Conservation (phyloP, 768 basidiomycete species). For the Mycena olivaceomarginata region DNA sequence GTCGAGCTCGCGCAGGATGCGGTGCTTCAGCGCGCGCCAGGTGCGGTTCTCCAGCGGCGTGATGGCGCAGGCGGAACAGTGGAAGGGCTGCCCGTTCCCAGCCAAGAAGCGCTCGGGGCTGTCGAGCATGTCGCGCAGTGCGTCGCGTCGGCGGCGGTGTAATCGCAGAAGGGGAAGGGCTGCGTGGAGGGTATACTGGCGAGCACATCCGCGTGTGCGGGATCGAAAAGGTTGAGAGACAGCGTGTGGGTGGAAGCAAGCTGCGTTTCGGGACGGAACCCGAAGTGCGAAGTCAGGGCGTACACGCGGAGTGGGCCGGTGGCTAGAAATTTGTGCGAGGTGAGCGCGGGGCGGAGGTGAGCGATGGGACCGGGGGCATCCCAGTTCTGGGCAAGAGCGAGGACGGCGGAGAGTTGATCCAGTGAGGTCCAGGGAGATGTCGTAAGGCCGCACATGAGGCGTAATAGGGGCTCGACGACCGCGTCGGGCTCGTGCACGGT, state of each 20-base stretch:
- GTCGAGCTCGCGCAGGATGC: conserved; percentile 76
- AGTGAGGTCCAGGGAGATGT: conserved; percentile 69
- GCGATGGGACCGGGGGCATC: conserved; percentile 78
- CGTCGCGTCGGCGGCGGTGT: conserved; percentile 73
- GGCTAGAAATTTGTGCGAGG: conserved; percentile 64
- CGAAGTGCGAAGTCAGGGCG: conserved; percentile 75
- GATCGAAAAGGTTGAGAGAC: conserved; percentile 67
- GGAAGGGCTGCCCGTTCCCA: conserved; percentile 64
- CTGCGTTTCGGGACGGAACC: conserved; percentile 75
- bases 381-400: conserved; percentile 82
- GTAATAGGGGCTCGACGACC: conserved; percentile 73
- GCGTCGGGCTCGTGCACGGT: conserved; percentile 64
- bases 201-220: conserved; percentile 64
- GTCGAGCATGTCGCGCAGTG: conserved; percentile 69
- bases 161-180: conserved; percentile 74
- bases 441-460: conserved; percentile 74
- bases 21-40: conserved; percentile 79
- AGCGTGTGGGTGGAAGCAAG: conserved; percentile 77
- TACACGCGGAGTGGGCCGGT: conserved; percentile 71
- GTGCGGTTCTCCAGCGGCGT: conserved; percentile 73
- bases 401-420: conserved; percentile 71
- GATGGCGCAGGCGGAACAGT: conserved; percentile 74
- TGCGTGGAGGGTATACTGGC: conserved; percentile 67
- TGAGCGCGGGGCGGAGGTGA: conserved; percentile 71
- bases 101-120: conserved; percentile 77